phyloP scores from a whole-genome alignment of 768 basidiomycete species.

The Boletus fagicola region DNA sequence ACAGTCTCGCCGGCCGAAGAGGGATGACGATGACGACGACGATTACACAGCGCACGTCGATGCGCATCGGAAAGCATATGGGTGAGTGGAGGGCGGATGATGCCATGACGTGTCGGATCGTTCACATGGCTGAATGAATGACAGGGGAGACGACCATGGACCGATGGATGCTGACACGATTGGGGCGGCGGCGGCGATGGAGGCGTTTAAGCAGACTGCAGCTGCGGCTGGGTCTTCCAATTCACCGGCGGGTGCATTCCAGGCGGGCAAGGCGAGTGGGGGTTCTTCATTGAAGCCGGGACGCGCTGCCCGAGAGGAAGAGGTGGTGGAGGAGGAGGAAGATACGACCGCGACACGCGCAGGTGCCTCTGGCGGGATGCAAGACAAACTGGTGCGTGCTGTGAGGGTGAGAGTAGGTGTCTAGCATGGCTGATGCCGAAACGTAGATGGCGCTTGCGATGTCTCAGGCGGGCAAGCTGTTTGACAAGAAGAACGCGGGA shows the following conservation, averaged over 20 bases:
- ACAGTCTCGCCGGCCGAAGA: constrained; percentile 3
- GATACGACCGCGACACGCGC: constrained; percentile 2
- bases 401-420: neutral
- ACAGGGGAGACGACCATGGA: constrained; percentile 19
- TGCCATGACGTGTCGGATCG: neutral
- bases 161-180: constrained; percentile 30
- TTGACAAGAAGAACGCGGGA: constrained; percentile 33
- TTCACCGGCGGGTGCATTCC: constrained; percentile 21
- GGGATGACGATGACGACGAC: constrained; percentile 9
- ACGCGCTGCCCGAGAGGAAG: neutral
- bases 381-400: constrained; percentile 31
- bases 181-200: constrained; percentile 32
- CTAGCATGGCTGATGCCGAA: neutral
- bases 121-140: neutral
- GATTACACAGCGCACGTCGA: constrained; percentile 21
- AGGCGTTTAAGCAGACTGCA: constrained; percentile 31
- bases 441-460: constrained; percentile 30
- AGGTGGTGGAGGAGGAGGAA: constrained; percentile 9
- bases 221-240: constrained; percentile 1
- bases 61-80: constrained; percentile 34
- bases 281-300: constrained; percentile 1
- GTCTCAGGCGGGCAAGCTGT: constrained; percentile 32
- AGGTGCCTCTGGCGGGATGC: constrained; percentile 19
- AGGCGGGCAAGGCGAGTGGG: constrained; percentile 1
- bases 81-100: constrained; percentile 15